A percentile compares a stretch with the other conserved stretches of the same genome.
Conservation (phyloP, 129 eudicot genomes). For the Heracleum sosnowskyi region DNA sequence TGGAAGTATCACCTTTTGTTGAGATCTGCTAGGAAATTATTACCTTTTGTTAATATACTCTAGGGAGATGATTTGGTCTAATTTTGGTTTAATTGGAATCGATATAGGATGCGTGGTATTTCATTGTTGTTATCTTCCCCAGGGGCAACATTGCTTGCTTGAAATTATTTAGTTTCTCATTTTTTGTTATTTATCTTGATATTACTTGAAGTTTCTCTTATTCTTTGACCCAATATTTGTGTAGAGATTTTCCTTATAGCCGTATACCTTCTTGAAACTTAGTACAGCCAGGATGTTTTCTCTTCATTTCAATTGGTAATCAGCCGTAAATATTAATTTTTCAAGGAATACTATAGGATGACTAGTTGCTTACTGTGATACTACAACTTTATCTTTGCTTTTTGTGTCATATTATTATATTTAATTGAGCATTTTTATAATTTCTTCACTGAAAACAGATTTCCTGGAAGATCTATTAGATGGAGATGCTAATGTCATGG, state of each 20-base stretch:
- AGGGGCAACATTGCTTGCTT: neutral
- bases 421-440: neutral
- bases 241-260: neutral
- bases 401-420: too few relatives aligned
- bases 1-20: too few relatives aligned
- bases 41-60: too few relatives aligned
- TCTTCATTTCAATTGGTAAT: too few relatives aligned
- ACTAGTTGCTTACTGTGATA: neutral
- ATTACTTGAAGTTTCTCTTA: neutral
- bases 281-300: too few relatives aligned
- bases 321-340: too few relatives aligned
- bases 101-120: neutral
- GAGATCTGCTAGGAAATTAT: too few relatives aligned
- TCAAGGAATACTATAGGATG: neutral
- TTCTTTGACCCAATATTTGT: neutral
- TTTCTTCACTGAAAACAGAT: slow-evolving; percentile 32
- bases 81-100: neutral
- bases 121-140: neutral
- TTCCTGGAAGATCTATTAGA: slow-evolving; percentile 38
- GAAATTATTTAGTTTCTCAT: neutral
- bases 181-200: neutral
- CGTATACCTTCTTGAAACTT: too few relatives aligned
- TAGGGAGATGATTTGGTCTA: too few relatives aligned
- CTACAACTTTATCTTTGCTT: neutral
- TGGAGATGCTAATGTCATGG: slow-evolving; percentile 24